A percentile compares a stretch with the other conserved stretches of the same genome.
These are phyloP conservation scores for Linum lewisii DNA, from an alignment of 345 rosid species.

Conservation along the genomic window DNA sequence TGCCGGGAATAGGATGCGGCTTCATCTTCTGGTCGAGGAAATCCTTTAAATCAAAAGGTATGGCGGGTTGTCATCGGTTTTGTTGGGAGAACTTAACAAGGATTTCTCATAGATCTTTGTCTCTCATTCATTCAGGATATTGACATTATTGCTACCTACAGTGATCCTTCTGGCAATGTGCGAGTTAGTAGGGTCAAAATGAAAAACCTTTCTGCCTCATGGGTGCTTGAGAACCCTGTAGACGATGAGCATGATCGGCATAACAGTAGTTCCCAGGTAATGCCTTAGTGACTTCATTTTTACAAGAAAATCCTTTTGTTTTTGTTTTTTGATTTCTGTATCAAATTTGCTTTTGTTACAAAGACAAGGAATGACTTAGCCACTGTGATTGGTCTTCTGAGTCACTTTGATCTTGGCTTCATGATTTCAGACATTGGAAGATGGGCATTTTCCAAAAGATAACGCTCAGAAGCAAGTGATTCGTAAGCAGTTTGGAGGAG, in stretches of 20 bases:
- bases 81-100: conserved; percentile 3
- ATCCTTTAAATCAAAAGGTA: conserved; percentile 48
- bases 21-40: conserved; percentile 26
- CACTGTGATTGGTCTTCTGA: background rate
- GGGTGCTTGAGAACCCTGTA: conserved; percentile 68
- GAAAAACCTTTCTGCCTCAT: conserved; percentile 82
- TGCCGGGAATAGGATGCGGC: conserved; percentile 21
- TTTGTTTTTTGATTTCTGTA: no score
- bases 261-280: conserved; percentile 45
- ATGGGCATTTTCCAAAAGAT: conserved; percentile 25
- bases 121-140: conserved; percentile 51
- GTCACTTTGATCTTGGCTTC: conserved; percentile 2
- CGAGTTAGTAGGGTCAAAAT: conserved; percentile 59
- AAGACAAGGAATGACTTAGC: no score
- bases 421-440: conserved; percentile 18
- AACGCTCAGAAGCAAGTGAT: conserved; percentile 17
- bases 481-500: conserved; percentile 25
- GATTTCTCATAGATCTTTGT: conserved; percentile 21
- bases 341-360: no score
- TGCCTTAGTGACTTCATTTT: conserved; percentile 3
- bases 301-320: background rate
- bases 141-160: conserved; percentile 78
- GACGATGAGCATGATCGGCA: conserved; percentile 27
- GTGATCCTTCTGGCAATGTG: conserved; percentile 53
- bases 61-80: conserved; percentile 6